Conservation (phyloP, 345 rosid species). For the Hibiscus mutabilis region DNA sequence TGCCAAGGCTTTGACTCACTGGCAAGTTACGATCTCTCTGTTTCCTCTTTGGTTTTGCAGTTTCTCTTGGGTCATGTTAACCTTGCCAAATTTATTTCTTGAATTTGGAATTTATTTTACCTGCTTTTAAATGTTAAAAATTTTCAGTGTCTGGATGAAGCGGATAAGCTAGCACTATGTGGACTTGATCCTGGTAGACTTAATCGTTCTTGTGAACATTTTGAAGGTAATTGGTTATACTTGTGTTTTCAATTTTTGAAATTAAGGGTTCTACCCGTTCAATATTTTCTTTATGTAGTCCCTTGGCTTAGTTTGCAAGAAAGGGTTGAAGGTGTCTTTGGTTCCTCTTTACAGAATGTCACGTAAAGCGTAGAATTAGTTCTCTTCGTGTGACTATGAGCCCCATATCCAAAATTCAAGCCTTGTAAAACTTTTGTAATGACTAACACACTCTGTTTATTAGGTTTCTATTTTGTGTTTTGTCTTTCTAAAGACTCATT, state of each 20-base stretch:
- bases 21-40: constrained; percentile 30
- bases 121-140: constrained; percentile 1
- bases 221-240: constrained; percentile 44
- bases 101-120: too few species aligned
- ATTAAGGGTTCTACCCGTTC: constrained; percentile 2
- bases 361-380: background rate
- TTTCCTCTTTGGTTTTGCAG: background rate
- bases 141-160: constrained; percentile 60
- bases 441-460: background rate
- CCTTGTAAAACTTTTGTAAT: background rate
- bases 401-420: background rate
- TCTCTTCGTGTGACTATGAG: constrained; percentile 4
- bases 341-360: background rate
- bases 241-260: background rate
- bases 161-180: constrained; percentile 68
- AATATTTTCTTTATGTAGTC: constrained; percentile 1
- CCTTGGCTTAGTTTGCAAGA: background rate
- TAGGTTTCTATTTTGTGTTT: background rate
- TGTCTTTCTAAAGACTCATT: background rate
- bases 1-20: constrained; percentile 61
- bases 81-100: background rate
- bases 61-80: constrained; percentile 7
- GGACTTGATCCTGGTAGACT: constrained; percentile 75
- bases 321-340: background rate
- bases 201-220: constrained; percentile 57